Evolutionary conservation across 768 basidiomycete genomes (phyloP).

Genomic region (Hortiboletus flavorubellus): DNA sequence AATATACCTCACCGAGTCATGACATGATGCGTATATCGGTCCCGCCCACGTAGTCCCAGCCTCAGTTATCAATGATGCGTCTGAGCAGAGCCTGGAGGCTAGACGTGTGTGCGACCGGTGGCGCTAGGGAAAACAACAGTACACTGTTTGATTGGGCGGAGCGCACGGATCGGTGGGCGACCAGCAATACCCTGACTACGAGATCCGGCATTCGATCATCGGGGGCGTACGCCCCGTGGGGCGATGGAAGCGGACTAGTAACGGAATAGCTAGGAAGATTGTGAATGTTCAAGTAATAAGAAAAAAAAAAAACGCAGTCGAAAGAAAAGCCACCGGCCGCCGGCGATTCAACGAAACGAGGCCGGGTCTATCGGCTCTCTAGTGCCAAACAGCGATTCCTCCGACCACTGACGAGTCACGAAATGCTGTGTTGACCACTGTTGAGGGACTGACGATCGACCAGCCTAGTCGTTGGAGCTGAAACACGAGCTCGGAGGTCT

Average conservation of each 20-base stretch:
- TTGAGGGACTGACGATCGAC: neutral
- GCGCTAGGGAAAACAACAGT: slow-evolving; percentile 3
- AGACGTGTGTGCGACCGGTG: slow-evolving; percentile 11
- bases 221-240: neutral
- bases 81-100: slow-evolving; percentile 1
- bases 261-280: neutral
- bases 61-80: neutral
- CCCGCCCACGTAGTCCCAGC: neutral
- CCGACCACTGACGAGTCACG: neutral
- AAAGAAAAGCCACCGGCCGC: neutral
- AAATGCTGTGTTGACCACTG: neutral
- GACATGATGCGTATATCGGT: neutral
- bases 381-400: neutral
- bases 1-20: neutral
- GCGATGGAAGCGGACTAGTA: neutral
- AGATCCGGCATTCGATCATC: slow-evolving; percentile 5
- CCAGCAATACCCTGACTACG: slow-evolving; percentile 19
- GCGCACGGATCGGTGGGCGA: neutral
- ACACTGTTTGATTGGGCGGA: neutral
- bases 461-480: neutral
- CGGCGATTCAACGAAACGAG: neutral
- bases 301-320: neutral
- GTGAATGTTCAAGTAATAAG: neutral
- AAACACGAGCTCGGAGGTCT: neutral
- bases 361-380: neutral